Conservation (phyloP, 306 rosid species). For the Trifolium pratense region DNA sequence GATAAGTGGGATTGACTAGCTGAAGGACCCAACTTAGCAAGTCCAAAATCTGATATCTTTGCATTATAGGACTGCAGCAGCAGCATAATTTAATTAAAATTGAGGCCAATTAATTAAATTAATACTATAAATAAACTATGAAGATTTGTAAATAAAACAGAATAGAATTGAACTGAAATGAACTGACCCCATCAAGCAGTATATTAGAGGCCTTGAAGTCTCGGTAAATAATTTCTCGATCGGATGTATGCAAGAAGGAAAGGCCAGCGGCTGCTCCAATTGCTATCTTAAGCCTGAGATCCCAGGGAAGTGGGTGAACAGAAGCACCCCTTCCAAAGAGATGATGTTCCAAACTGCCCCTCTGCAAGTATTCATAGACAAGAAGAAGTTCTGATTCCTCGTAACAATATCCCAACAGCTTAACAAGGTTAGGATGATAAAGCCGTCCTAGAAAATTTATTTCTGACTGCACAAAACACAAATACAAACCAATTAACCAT, state of each 20-base stretch:
- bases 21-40: conserved; percentile 97
- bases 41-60: conserved; percentile 93
- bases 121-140: not conserved
- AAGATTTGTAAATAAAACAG: not conserved
- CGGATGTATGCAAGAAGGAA: conserved; percentile 86
- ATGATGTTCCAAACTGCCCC: conserved; percentile 88
- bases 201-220: conserved; percentile 97
- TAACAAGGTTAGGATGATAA: conserved; percentile 91
- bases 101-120: too few species aligned
- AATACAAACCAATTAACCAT: conserved; percentile 26
- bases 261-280: conserved; percentile 94
- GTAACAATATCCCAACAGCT: conserved; percentile 83
- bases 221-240: conserved; percentile 88
- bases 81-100: conserved; percentile 27
- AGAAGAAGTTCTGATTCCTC: conserved; percentile 83
- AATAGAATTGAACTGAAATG: not conserved
- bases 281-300: conserved; percentile 81
- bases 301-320: conserved; percentile 87
- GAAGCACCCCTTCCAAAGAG: conserved; percentile 94
- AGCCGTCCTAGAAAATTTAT: conserved; percentile 85
- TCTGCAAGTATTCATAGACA: conserved; percentile 91
- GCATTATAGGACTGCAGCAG: conserved; percentile 72
- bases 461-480: conserved; percentile 74
- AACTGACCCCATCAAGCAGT: conserved; percentile 82
- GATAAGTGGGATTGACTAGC: conserved; percentile 95